phyloP scores from a whole-genome alignment of 1,284 basidiomycete genomes.

The Tylopilus sp. region DNA sequence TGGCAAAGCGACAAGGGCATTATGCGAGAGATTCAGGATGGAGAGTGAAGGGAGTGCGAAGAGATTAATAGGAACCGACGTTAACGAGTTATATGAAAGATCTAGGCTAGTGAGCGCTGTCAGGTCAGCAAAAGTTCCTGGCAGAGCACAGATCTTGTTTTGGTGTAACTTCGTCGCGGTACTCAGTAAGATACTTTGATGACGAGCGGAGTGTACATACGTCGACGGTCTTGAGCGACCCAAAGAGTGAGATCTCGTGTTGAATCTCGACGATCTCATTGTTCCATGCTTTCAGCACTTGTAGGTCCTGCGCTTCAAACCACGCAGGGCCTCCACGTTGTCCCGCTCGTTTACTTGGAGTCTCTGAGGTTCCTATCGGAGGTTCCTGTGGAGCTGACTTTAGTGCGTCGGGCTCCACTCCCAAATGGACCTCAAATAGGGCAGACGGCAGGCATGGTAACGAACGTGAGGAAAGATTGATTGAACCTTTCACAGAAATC shows the following conservation, averaged over 20 bases:
- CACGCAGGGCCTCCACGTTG: slow-evolving; percentile 53
- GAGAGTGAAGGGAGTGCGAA: slow-evolving; percentile 66
- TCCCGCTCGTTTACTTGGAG: slow-evolving; percentile 32
- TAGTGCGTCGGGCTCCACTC: slow-evolving; percentile 61
- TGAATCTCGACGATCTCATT: slow-evolving; percentile 76
- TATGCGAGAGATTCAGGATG: slow-evolving; percentile 67
- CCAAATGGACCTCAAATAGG: slow-evolving; percentile 76
- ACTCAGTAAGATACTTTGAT: slow-evolving; percentile 3
- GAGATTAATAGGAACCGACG: slow-evolving; percentile 55
- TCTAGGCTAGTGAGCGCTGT: slow-evolving; percentile 60
- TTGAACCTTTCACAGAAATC: slow-evolving; percentile 48
- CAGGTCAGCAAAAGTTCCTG: slow-evolving; percentile 62
- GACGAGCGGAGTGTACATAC: slow-evolving; percentile 40
- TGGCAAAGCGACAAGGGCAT: slow-evolving; percentile 54
- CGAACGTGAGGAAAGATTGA: slow-evolving; percentile 69
- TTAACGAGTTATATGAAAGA: slow-evolving; percentile 65
- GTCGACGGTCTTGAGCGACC: slow-evolving; percentile 71
- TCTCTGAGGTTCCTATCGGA: slow-evolving; percentile 44
- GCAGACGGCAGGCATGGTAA: slow-evolving; percentile 68
- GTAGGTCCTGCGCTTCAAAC: slow-evolving; percentile 76
- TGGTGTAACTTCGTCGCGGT: slow-evolving; percentile 56
- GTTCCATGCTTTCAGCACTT: slow-evolving; percentile 68
- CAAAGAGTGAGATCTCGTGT: slow-evolving; percentile 76
- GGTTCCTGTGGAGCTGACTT: slow-evolving; percentile 62
- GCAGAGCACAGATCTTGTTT: slow-evolving; percentile 60